Evolutionary conservation across 371 early-diverging fungal species (phyloP).

Genomic region (Phascolomyces articulosus): DNA sequence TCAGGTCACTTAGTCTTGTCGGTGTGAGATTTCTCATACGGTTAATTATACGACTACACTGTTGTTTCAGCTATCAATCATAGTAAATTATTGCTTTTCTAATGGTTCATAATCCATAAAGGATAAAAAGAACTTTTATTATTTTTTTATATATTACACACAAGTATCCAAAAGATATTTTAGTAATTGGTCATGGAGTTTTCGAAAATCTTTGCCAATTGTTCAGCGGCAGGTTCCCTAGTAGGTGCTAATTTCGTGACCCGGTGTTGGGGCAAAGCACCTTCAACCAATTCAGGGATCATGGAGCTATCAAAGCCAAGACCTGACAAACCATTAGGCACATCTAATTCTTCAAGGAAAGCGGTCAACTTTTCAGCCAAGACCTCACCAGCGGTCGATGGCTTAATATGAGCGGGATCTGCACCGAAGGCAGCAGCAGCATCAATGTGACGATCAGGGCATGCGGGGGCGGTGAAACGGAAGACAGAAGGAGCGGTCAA

Average conservation of each 20-base stretch:
- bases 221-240: conserved; percentile 69
- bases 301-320: conserved; percentile 77
- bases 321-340: conserved; percentile 84
- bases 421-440: conserved; percentile 83
- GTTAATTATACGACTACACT: no score
- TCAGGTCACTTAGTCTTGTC: no score
- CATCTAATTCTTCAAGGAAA: conserved; percentile 74
- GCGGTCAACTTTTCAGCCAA: conserved; percentile 78
- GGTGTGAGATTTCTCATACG: no score
- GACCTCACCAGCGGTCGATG: conserved; percentile 77
- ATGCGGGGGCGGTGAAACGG: conserved; percentile 78
- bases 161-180: no score
- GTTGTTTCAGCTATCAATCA: no score
- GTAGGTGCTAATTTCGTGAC: conserved; percentile 87
- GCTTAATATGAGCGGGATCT: conserved; percentile 65
- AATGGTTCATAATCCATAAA: no score
- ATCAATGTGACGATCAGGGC: conserved; percentile 87
- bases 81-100: no score
- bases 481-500: conserved; percentile 90
- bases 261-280: conserved; percentile 90
- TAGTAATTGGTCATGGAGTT: conserved; percentile 69
- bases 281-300: conserved; percentile 76
- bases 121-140: no score
- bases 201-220: conserved; percentile 70
- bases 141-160: no score